phyloP scores from a whole-genome alignment of 2,329 filamentous ascomycete genomes.

The Hypoxylon sp. region DNA sequence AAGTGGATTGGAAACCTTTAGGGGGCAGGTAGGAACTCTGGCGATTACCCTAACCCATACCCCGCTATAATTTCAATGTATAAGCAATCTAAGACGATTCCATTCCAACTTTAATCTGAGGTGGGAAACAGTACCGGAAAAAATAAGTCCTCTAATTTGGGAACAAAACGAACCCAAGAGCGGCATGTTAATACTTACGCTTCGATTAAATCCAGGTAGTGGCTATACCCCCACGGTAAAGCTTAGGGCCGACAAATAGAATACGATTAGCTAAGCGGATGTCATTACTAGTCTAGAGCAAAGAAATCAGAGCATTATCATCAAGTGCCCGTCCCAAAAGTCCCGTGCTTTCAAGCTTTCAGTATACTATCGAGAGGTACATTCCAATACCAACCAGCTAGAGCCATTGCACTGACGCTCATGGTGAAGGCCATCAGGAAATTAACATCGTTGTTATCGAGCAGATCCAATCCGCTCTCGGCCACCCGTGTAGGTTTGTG shows the following conservation, averaged over 20 bases:
- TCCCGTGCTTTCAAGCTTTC: conserved; percentile 48
- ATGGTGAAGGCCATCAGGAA: conserved; percentile 88
- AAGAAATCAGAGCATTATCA: background rate
- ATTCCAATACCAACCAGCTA: conserved; percentile 73
- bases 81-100: too few relatives aligned
- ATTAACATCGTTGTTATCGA: conserved; percentile 98
- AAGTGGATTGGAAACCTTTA: conserved; percentile 36
- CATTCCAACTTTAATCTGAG: too few relatives aligned
- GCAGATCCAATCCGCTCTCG: conserved; percentile 77
- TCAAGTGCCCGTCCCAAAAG: background rate
- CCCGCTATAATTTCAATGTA: too few relatives aligned
- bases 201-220: background rate
- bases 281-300: background rate
- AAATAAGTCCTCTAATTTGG: too few relatives aligned
- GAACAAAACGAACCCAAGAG: too few relatives aligned
- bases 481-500: conserved; percentile 73
- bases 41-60: too few relatives aligned
- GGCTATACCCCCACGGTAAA: too few relatives aligned
- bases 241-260: too few relatives aligned
- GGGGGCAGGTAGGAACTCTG: too few relatives aligned
- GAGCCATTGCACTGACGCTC: conserved; percentile 82
- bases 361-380: conserved; percentile 65
- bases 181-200: background rate
- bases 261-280: background rate
- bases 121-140: too few relatives aligned